A percentile compares a stretch with the other conserved stretches of the same genome.
Evolutionary conservation across 208 protist species (phyloP).

Genomic region (Acanthamoeba lugdunensis): DNA sequence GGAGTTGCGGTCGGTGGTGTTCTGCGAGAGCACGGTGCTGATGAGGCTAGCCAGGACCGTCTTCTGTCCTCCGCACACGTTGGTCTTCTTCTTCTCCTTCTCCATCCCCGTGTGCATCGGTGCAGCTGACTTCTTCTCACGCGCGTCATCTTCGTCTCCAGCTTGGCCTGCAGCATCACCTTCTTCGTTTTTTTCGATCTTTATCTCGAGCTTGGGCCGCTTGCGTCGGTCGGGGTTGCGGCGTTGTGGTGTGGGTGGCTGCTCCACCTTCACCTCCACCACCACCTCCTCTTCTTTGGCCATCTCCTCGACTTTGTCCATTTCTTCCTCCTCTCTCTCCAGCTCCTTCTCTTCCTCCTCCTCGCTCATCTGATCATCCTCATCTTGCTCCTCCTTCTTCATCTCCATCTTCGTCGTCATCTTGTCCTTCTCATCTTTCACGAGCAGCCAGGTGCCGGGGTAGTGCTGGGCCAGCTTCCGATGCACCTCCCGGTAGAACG

Average conservation of each 20-base stretch:
- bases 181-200: neutral
- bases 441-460: neutral
- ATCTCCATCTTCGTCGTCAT: neutral
- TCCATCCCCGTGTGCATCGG: neutral
- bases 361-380: neutral
- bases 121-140: neutral
- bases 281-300: neutral
- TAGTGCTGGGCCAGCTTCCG: neutral
- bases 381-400: too few relatives aligned
- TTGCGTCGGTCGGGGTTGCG: constrained; percentile 1
- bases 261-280: neutral
- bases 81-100: neutral
- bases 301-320: neutral
- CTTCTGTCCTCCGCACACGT: constrained; percentile 35
- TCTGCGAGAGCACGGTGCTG: constrained; percentile 44
- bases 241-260: neutral
- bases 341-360: neutral
- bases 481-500: neutral
- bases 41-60: constrained; percentile 5
- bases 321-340: neutral
- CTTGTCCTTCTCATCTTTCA: neutral
- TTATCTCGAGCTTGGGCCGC: neutral
- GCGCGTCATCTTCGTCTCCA: neutral
- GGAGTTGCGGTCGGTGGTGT: constrained; percentile 54
- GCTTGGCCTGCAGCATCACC: neutral